phyloP scores from a whole-genome alignment of 306 rosid genomes.

The Purshia tridentata region DNA sequence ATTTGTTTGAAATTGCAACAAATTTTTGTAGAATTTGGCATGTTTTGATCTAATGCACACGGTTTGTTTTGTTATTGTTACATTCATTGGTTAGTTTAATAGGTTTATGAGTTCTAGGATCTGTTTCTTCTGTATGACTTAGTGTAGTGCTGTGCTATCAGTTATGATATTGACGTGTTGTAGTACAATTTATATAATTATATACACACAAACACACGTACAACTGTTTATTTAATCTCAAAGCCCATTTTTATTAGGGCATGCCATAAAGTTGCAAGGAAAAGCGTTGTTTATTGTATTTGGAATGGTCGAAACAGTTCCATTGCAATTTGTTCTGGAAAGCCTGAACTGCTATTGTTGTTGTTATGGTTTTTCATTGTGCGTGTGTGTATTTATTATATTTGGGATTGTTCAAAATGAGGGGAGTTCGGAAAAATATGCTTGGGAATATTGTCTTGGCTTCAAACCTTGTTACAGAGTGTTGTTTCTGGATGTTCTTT shows the following conservation, averaged over 20 bases:
- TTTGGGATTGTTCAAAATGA: neutral
- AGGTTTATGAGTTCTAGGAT: neutral
- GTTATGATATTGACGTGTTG: neutral
- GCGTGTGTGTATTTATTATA: neutral
- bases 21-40: neutral
- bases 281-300: neutral
- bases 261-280: too few relatives aligned
- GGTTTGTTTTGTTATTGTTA: neutral
- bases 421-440: neutral
- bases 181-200: neutral
- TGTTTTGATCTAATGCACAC: neutral
- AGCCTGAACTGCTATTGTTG: neutral
- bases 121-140: neutral
- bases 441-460: neutral
- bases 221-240: neutral
- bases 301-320: too few relatives aligned
- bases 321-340: neutral
- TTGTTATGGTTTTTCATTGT: neutral
- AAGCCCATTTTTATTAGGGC: neutral
- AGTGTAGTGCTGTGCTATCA: neutral
- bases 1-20: neutral
- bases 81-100: neutral
- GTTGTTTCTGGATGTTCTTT: neutral
- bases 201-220: neutral
- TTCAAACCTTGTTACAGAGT: neutral